A percentile compares a stretch with the other conserved stretches of the same genome.
Evolutionary conservation across 495 filamentous ascomycete species (phyloP).

Genomic region (Sabuloglossum arenarium): DNA sequence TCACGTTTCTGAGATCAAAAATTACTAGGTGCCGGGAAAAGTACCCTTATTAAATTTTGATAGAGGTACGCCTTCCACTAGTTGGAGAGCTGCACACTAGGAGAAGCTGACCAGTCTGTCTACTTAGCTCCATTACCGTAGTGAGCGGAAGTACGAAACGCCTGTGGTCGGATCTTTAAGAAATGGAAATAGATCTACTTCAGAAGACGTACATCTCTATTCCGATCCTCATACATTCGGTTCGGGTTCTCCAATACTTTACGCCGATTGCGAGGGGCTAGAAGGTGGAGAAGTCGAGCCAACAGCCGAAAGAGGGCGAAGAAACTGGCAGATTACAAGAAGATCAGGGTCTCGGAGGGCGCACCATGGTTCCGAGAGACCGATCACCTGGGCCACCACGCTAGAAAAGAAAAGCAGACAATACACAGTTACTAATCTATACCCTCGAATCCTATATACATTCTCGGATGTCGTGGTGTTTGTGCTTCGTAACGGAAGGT

Average conservation of each 20-base stretch:
- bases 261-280: constrained; percentile 36
- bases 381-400: constrained; percentile 22
- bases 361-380: constrained; percentile 4
- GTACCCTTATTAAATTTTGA: neutral
- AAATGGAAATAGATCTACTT: constrained; percentile 30
- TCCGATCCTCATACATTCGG: constrained; percentile 30
- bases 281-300: constrained; percentile 28
- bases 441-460: constrained; percentile 26
- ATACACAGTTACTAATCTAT: constrained; percentile 24
- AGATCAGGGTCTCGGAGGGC: constrained; percentile 5
- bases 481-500: constrained; percentile 9
- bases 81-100: neutral
- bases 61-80: neutral
- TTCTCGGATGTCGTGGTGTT: neutral
- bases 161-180: constrained; percentile 19
- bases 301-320: constrained; percentile 14
- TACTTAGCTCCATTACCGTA: neutral
- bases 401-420: constrained; percentile 20
- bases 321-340: constrained; percentile 5
- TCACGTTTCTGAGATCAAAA: neutral
- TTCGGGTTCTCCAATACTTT: constrained; percentile 25
- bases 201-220: constrained; percentile 44
- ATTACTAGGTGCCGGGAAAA: neutral
- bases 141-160: neutral
- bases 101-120: neutral